These are phyloP conservation scores for Coelastrella sp. DNA, from an alignment of 139 green algal species.

Conservation along the genomic window DNA sequence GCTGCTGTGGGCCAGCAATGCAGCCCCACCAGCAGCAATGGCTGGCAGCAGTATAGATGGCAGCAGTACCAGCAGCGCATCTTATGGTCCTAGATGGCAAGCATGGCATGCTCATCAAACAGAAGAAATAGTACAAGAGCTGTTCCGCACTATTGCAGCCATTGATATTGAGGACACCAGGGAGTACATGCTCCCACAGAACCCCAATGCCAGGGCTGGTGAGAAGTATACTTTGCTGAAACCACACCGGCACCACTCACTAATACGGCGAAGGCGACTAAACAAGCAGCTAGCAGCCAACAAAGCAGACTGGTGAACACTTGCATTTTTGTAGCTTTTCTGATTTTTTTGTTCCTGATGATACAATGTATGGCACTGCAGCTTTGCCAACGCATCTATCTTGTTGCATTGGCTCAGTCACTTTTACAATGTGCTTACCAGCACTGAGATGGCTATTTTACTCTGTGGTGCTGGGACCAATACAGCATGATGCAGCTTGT, in stretches of 20 bases:
- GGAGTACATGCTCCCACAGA: background rate
- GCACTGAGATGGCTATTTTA: no score
- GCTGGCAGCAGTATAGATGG: background rate
- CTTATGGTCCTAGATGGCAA: background rate
- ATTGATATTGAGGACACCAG: slow-evolving; percentile 29
- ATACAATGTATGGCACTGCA: no score
- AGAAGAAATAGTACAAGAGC: background rate
- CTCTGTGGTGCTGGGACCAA: no score
- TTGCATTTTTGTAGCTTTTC: no score
- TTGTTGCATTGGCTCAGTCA: no score
- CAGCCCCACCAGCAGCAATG: background rate
- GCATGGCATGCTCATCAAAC: background rate
- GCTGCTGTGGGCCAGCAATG: slow-evolving; percentile 10
- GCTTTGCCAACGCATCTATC: no score
- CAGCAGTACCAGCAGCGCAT: background rate
- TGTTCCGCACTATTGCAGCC: background rate
- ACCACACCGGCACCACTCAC: slow-evolving; percentile 12
- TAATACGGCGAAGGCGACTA: background rate
- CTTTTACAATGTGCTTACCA: no score
- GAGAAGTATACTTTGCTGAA: slow-evolving; percentile 1
- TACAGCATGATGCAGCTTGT: no score
- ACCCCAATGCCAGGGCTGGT: slow-evolving; percentile 28
- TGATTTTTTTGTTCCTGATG: no score
- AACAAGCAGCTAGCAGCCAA: background rate
- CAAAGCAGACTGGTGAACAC: slow-evolving; percentile 49